Evolutionary conservation across 1,284 basidiomycete genomes (phyloP).

Genomic region (Boletus semigastroideus): DNA sequence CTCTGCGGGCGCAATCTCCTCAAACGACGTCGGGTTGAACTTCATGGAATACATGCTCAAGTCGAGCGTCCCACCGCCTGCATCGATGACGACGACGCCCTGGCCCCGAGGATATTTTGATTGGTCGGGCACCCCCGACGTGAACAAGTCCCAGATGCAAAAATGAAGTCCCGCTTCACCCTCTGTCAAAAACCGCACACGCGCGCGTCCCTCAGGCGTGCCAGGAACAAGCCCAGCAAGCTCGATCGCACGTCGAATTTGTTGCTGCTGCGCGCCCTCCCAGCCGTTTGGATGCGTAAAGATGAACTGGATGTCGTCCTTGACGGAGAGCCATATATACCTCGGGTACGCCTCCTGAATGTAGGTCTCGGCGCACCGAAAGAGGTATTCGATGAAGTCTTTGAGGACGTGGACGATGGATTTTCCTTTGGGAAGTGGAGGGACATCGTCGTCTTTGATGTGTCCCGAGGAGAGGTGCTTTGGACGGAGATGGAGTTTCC

Average conservation of each 20-base stretch:
- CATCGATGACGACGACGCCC: too few species aligned
- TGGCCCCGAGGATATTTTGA: constrained; percentile 20
- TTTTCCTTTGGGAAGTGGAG: constrained; percentile 45
- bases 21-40: too few species aligned
- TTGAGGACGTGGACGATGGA: constrained; percentile 43
- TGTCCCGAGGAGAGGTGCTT: constrained; percentile 24
- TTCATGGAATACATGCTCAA: too few species aligned
- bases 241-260: constrained; percentile 37
- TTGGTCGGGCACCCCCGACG: constrained; percentile 20
- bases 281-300: constrained; percentile 43
- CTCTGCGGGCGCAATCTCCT: too few species aligned
- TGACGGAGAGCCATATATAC: constrained; percentile 39
- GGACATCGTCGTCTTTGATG: constrained; percentile 33
- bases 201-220: constrained; percentile 21
- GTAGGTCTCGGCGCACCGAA: constrained; percentile 42
- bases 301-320: constrained; percentile 34
- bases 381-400: constrained; percentile 52
- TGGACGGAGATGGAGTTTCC: constrained; percentile 54
- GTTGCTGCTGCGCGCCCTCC: constrained; percentile 39
- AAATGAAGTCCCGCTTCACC: constrained; percentile 50
- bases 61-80: too few species aligned
- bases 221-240: constrained; percentile 30
- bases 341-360: constrained; percentile 46
- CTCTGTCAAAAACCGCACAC: constrained; percentile 45
- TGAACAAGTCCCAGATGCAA: constrained; percentile 39